A percentile compares a stretch with the other conserved stretches of the same genome.
Conservation (phyloP, 2,329 filamentous ascomycete species). For the Aspergillus sp. region DNA sequence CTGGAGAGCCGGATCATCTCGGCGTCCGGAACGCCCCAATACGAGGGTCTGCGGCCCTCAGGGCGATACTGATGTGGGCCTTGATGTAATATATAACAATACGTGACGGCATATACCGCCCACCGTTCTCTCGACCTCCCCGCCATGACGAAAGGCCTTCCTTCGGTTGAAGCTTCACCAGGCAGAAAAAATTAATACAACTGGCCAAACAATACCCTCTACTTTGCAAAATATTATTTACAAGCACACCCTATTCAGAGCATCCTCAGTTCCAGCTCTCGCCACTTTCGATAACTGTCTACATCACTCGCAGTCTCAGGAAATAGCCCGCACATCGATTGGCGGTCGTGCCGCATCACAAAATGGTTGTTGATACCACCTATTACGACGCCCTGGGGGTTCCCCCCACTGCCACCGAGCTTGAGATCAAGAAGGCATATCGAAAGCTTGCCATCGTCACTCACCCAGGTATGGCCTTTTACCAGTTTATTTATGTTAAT, state of each 20-base stretch:
- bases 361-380: conserved; percentile 82
- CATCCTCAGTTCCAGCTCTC: background rate
- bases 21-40: conserved; percentile 5
- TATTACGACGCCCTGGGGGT: conserved; percentile 90
- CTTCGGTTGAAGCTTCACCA: conserved; percentile 18
- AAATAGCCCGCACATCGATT: background rate
- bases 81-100: conserved; percentile 4
- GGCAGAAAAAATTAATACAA: conserved; percentile 23
- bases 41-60: background rate
- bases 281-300: background rate
- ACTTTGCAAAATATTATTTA: background rate
- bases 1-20: conserved; percentile 2
- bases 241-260: background rate
- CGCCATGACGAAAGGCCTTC: conserved; percentile 27
- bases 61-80: background rate
- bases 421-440: conserved; percentile 97
- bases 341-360: conserved; percentile 22
- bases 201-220: background rate
- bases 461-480: conserved; percentile 67
- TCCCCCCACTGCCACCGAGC: conserved; percentile 76
- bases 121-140: conserved; percentile 8
- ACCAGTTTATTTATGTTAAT: background rate
- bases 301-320: background rate
- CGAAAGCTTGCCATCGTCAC: conserved; percentile 91
- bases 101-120: background rate